Base-by-base conservation (phyloP, 139 green algal genomes). In the Nannochloris sp. region DNA sequence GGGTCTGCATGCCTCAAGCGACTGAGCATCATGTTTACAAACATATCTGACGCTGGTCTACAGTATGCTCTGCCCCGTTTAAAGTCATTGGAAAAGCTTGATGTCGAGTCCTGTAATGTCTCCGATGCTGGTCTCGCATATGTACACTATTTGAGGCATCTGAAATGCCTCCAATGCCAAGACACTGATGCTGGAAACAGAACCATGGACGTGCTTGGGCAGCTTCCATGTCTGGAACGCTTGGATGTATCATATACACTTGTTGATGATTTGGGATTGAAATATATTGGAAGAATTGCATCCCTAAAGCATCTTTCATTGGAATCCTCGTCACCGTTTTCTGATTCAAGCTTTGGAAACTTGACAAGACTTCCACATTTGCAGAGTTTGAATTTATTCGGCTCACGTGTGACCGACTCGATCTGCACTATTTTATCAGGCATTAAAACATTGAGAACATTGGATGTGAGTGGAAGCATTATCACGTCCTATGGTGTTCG, bases 301-400 rank as follows among this genome's bases (percentile, higher is more conserved):
- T 10, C 31, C 3, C 64, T 84, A 57, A 65, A 45, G 14, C 31
- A 45, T 50, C 76, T 84, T 17, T 68, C 72, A 61, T 65, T 84
- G 36, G 78, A 84, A 57, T 76, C 56, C 5, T 55, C 75, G 6
- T 40, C 33, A 13, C 30, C 36, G 20, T 62, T 84, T 49, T 56
- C 48, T 4, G 74, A 84, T 30, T 28, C 48, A 30, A 77, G 78
- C 31, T 48, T 80, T 45, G 23, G 30, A 3, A 14, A 65, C 40
- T 37, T 84, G 6, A 56, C 69, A 13, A 28, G 26, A 36, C 69
- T 84, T 14, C 57, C 53, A 14, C 28, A 44, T n/a, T 68, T 84
- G 3, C 60, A 74, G n/a, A 28, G n/a, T 46, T 67, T 84, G 37
- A 77, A 84, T 67, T 33, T 84, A 30, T 84, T 84, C 64, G 71